A percentile compares a stretch with the other conserved stretches of the same genome.
Evolutionary conservation across 2,329 filamentous ascomycete species (phyloP).

Genomic region (Penicillium sp.): DNA sequence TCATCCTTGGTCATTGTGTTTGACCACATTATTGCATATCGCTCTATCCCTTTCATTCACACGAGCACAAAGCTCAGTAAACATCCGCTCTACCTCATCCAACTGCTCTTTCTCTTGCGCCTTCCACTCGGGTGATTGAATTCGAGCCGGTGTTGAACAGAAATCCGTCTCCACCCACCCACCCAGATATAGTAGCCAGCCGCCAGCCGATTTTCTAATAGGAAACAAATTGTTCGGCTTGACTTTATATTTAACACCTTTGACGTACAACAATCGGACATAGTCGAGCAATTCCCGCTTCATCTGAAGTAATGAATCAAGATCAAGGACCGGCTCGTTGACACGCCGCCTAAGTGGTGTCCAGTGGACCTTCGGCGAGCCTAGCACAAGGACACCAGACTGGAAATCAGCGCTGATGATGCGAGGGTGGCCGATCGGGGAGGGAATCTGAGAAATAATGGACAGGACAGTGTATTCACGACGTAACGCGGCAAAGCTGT

Average conservation of each 20-base stretch:
- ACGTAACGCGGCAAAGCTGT: neutral
- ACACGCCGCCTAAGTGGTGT: neutral
- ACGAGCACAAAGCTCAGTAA: neutral
- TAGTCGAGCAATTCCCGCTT: neutral
- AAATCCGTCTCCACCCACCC: neutral
- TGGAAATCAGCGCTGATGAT: neutral
- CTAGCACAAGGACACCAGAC: neutral
- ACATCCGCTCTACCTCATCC: neutral
- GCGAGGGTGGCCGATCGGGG: neutral
- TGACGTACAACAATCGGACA: neutral
- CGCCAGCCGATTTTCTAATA: neutral
- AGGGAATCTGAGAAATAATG: neutral
- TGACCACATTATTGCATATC: neutral
- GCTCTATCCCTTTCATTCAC: neutral
- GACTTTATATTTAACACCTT: neutral
- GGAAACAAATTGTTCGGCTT: neutral
- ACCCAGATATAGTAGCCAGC: neutral
- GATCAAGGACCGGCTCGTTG: neutral
- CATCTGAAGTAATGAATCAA: neutral
- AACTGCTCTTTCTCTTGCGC: neutral
- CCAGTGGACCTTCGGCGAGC: neutral
- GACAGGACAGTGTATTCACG: neutral
- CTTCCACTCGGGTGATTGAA: neutral
- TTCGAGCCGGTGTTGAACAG: neutral
- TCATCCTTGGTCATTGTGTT: neutral